Base-by-base conservation (phyloP, 129 eudicot genomes). In the Kitagawia praeruptora region DNA sequence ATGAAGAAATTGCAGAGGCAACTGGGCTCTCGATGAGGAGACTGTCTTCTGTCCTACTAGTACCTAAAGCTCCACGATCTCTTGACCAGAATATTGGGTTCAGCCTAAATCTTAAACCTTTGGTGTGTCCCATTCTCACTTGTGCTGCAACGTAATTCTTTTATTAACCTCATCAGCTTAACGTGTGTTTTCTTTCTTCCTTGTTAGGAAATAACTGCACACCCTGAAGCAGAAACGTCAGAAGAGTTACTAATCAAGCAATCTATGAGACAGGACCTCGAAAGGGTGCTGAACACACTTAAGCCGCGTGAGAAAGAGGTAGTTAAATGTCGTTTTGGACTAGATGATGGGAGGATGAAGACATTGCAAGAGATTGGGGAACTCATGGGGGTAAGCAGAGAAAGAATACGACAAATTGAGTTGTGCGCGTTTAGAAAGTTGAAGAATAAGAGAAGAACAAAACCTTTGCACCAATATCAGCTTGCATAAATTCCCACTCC, bases 291-390 rank as follows among this genome's bases (percentile, higher is more conserved):
- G 38, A 85, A 88, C 84, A 80, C 92, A 23, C 83, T 95, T 25
- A 90, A 76, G 51, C 82, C 84, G 5, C 87, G 91, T 78, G 99
- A 95, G 81, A 86, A 84, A 75, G 83, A 82, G 64, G 97, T 95
- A 14, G 81, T 95, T 25, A 80, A 85, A 76, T 85, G 89, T 96
- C 83, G 99, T 54, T 95, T 88, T 23, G 97, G 99, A 58, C 81
- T 95, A 13, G 90, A 82, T 37, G 93, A 90, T 71, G 97, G 97
- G 74, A 84, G 87, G 70, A 84, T 86, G 85, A 88, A 90, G 80
- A 90, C 99, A 12, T 77, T 95, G 86, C 96, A 92, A 85, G 99
- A 95, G 85, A 90, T 95, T 6, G 99, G 99, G 47, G 96, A 90
- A 80, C 78, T 86, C 78, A 87, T 95, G 93, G 94, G 96, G 16